Evolutionary conservation across 129 eudicot species (phyloP).

Genomic region (Gnaphalium uliginosum): DNA sequence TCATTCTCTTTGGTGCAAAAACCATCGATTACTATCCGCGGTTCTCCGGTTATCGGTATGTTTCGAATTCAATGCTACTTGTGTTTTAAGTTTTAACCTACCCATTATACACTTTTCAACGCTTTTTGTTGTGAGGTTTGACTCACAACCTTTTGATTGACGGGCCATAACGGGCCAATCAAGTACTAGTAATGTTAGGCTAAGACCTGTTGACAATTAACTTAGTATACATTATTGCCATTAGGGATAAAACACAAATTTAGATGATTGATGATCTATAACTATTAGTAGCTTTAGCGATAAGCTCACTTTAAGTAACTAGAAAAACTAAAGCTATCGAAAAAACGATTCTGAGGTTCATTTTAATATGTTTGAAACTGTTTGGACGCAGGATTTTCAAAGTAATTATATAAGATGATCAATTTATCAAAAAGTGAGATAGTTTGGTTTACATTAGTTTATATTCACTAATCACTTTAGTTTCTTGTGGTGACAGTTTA

Average conservation of each 20-base stretch:
- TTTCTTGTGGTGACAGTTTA: neutral
- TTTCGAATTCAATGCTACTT: neutral
- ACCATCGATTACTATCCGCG: conserved; percentile 9
- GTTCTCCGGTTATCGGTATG: conserved; percentile 32
- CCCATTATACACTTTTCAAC: neutral
- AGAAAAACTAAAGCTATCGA: neutral
- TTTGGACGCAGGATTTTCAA: neutral
- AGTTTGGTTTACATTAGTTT: neutral
- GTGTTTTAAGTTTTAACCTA: neutral
- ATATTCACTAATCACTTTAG: neutral
- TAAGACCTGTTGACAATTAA: too few relatives aligned
- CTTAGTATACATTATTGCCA: neutral
- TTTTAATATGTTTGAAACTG: too few relatives aligned
- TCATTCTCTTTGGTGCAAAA: conserved; percentile 40
- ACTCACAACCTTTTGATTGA: too few relatives aligned
- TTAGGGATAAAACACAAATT: neutral
- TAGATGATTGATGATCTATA: neutral
- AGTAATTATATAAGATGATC: neutral
- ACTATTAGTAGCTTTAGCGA: neutral
- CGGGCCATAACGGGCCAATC: neutral
- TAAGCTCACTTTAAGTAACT: neutral
- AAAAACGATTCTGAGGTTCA: neutral
- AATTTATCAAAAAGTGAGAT: neutral
- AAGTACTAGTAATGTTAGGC: neutral
- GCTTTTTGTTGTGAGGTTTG: neutral